A percentile compares a stretch with the other conserved stretches of the same genome.
These are phyloP conservation scores for Polysphondylium violaceum DNA, from an alignment of 78 protist genomes.

Conservation along the genomic window DNA sequence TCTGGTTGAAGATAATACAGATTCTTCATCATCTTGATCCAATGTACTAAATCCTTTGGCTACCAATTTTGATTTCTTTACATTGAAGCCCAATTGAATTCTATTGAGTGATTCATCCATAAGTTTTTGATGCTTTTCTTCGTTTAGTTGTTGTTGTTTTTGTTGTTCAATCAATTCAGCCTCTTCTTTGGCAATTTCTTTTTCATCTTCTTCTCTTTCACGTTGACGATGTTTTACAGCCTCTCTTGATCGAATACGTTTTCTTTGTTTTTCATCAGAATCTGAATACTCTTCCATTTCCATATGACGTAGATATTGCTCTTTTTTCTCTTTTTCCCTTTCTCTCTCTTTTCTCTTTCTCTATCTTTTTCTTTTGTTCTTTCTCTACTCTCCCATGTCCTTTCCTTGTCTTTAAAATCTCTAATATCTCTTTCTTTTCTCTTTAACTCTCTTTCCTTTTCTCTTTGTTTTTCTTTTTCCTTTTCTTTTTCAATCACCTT, in stretches of 20 bases:
- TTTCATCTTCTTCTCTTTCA: constrained; percentile 47
- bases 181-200: constrained; percentile 23
- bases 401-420: constrained; percentile 37
- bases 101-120: constrained; percentile 27
- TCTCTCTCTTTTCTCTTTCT: constrained; percentile 55
- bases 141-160: neutral
- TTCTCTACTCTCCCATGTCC: constrained; percentile 46
- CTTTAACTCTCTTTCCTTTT: constrained; percentile 40
- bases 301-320: neutral
- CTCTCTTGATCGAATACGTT: constrained; percentile 15
- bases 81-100: constrained; percentile 24
- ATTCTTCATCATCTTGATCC: constrained; percentile 36
- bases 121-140: constrained; percentile 2
- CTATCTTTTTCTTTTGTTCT: constrained; percentile 17
- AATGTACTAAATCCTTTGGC: constrained; percentile 1
- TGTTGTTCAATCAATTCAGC: neutral
- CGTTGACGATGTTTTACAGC: constrained; percentile 5
- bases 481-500: constrained; percentile 46
- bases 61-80: neutral
- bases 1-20: neutral
- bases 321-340: constrained; percentile 25
- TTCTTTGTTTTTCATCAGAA: constrained; percentile 33
- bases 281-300: constrained; percentile 67
- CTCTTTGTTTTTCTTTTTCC: constrained; percentile 51
- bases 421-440: constrained; percentile 22